These are phyloP conservation scores for Lipomyces kockii DNA, from an alignment of 805 yeast genomes.

Conservation along the genomic window DNA sequence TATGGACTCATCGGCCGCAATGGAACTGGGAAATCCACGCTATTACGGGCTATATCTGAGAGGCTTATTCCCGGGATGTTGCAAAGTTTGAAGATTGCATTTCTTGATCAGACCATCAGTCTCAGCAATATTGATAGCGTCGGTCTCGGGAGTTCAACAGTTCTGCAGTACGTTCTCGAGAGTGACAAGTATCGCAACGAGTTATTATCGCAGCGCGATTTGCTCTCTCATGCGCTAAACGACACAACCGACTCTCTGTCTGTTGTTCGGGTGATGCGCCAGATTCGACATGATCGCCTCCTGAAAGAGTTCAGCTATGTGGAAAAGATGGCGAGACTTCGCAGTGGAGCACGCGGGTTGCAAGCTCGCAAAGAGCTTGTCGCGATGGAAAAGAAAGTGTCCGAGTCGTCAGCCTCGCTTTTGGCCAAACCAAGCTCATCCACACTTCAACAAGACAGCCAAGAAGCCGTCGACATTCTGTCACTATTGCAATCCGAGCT, in stretches of 20 bases:
- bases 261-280: not conserved
- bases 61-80: slow-evolving; percentile 6
- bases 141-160: not conserved
- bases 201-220: not conserved
- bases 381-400: slow-evolving; percentile 2
- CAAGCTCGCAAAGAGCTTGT: slow-evolving; percentile 10
- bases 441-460: not conserved
- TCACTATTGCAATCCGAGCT: not conserved
- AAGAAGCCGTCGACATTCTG: not conserved
- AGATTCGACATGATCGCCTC: not conserved
- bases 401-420: not conserved
- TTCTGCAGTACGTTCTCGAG: slow-evolving; percentile 2
- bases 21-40: slow-evolving; percentile 8
- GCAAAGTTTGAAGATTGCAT: not conserved
- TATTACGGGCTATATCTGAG: slow-evolving; percentile 3
- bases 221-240: not conserved
- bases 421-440: too few relatives aligned
- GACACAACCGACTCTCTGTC: not conserved
- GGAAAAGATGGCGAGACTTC: slow-evolving; percentile 2
- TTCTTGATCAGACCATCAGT: not conserved
- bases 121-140: not conserved
- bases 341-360: slow-evolving; percentile 4
- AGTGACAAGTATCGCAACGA: slow-evolving; percentile 1
- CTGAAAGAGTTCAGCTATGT: not conserved
- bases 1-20: slow-evolving; percentile 8